Percentiles rank a stretch among this genome's conserved stretches.
phyloP scores from a whole-genome alignment of 2,329 filamentous ascomycete species.

The Intubia oerlemansii region DNA sequence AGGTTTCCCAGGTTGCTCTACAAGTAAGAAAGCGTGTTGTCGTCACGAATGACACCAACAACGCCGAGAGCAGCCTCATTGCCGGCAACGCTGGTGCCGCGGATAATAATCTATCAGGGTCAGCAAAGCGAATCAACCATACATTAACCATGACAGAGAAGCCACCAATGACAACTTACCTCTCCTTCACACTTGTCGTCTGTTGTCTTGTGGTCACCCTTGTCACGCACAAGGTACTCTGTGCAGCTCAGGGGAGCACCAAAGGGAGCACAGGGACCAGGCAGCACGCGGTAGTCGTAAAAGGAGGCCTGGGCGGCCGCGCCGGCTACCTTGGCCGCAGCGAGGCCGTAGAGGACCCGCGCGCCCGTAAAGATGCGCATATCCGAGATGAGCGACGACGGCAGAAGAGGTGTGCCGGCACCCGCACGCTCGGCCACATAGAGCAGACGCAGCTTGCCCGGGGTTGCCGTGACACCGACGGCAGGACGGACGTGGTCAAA shows the following conservation, averaged over 20 bases:
- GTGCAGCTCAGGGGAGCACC: conserved; percentile 61
- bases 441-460: conserved; percentile 60
- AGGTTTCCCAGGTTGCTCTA: no score
- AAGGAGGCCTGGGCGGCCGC: conserved; percentile 57
- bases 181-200: conserved; percentile 41
- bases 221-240: conserved; percentile 55
- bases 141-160: no score
- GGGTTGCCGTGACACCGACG: conserved; percentile 35
- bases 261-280: conserved; percentile 40
- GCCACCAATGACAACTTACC: conserved; percentile 20
- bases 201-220: conserved; percentile 34
- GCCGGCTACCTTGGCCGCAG: conserved; percentile 65
- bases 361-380: conserved; percentile 63
- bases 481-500: conserved; percentile 36
- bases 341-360: conserved; percentile 67
- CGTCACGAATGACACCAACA: conserved; percentile 42
- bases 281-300: conserved; percentile 21
- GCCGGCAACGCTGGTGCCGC: conserved; percentile 53
- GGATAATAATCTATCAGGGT: conserved; percentile 40
- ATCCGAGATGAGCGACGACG: conserved; percentile 51
- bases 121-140: no score
- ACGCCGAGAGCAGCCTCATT: conserved; percentile 42
- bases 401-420: conserved; percentile 39
- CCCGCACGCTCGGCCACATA: conserved; percentile 58
- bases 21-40: conserved; percentile 47